Evolutionary conservation across 2,329 filamentous ascomycete species (phyloP), one percentile per base, ranked within the genome.

Genomic region (Coniochaeta sp.): DNA sequence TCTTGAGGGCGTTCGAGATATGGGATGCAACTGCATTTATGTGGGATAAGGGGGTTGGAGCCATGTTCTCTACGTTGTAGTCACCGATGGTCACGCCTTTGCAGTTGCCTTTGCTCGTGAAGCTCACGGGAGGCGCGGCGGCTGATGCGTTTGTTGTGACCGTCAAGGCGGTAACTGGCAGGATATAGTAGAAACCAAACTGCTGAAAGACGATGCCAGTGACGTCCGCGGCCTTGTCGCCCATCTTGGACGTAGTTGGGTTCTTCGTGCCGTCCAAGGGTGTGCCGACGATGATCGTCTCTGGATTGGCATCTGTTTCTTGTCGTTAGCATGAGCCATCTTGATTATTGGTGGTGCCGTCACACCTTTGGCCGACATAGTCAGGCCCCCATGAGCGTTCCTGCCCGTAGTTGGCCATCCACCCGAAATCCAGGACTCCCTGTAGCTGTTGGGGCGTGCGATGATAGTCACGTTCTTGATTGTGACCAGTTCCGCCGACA

Each of bases 51-150:
- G 82, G 83, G 36, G 74, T 77, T 0, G 87, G 82, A 8, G 78
- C 74, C 17, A 90, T 77, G 71, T 90, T 90, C 71, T 89, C 85
- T 34, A 89, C 80, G 70, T 90, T 90, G 78, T 90, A 90, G 62
- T 81, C 79, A 57, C 82, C 86, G 26, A 89, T 71, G 1, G 86
- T 89, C 62, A 90, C 73, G 47, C 81, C 84, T 1, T 76, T 75
- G 73, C 88, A 90, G 61, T 75, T 76, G 1, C 82, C 81, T 28
- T 73, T 76, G 65, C 84, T 84, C 28, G 71, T 69, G 38, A 90
- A 78, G 19, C 75, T 77, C 4, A 82, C 81, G 0, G 83, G 71
- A 0, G 79, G 75, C 12, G 81, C 78, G 9, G 82, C 69, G 7
- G 73, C 70, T 2, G 81, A 79, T 9, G 75, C 71, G 34, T 74